A percentile compares a stretch with the other conserved stretches of the same genome.
phyloP scores from a whole-genome alignment of 148 eudicot genomes.

The Mesembryanthemum crystallinum region DNA sequence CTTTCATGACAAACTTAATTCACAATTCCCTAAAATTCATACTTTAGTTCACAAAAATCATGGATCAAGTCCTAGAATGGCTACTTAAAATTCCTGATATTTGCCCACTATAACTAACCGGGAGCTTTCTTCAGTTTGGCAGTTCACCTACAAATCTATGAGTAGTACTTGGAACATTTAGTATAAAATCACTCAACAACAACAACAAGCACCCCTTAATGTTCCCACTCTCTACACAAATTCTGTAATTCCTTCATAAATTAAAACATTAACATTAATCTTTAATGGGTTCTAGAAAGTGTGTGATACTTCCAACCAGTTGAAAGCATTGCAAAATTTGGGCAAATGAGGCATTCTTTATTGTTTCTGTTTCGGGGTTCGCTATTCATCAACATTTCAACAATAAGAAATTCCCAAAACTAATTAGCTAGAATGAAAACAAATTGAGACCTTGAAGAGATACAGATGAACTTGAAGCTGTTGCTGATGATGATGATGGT shows the following conservation, averaged over 20 bases:
- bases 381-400: neutral
- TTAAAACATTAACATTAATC: neutral
- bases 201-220: neutral
- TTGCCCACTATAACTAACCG: neutral
- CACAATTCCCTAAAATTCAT: neutral
- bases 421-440: neutral
- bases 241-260: neutral
- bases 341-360: constrained; percentile 10
- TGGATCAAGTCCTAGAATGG: neutral
- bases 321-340: neutral
- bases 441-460: constrained; percentile 41
- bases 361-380: too few species aligned
- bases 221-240: neutral
- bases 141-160: neutral
- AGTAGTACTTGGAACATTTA: neutral
- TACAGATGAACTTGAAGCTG: constrained; percentile 29
- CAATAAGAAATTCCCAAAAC: neutral
- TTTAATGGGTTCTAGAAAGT: neutral
- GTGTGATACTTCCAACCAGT: neutral
- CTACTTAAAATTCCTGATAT: neutral
- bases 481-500: constrained; percentile 40
- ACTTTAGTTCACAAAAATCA: neutral
- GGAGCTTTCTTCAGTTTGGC: neutral
- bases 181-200: neutral
- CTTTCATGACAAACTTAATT: neutral